Conservation (phyloP, 2,329 filamentous ascomycete genomes). For the Venturia oleaginea region DNA sequence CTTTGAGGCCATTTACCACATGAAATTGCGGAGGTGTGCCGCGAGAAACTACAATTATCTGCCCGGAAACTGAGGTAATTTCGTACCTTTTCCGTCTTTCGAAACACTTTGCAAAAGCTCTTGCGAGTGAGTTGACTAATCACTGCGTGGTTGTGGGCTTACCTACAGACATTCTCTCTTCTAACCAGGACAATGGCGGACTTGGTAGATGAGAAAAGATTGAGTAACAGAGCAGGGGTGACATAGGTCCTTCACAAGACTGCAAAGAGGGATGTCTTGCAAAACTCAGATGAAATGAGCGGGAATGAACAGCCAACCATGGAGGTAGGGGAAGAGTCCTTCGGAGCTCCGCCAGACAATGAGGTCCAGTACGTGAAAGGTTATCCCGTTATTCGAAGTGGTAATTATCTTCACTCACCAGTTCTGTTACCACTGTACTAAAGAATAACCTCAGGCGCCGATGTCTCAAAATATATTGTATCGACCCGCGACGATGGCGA, state of each 20-base stretch:
- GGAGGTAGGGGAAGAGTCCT: background rate
- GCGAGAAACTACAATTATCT: too few species aligned
- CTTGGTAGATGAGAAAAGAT: background rate
- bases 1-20: too few species aligned
- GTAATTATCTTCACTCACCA: background rate
- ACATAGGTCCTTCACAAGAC: background rate
- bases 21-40: too few species aligned
- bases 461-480: slow-evolving; percentile 7
- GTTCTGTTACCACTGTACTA: background rate
- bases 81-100: too few species aligned
- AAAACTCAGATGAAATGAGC: background rate
- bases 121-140: too few species aligned
- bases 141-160: background rate
- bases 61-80: too few species aligned
- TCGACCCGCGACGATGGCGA: slow-evolving; percentile 3
- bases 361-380: slow-evolving; percentile 5
- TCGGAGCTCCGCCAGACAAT: slow-evolving; percentile 5
- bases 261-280: background rate
- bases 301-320: background rate
- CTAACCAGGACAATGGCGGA: background rate
- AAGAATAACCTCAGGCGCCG: background rate
- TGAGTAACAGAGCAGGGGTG: background rate
- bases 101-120: too few species aligned
- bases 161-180: background rate
- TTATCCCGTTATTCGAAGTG: slow-evolving; percentile 3